Evolutionary conservation across 2,329 filamentous ascomycete species (phyloP).

Genomic region (Hortaea werneckii): DNA sequence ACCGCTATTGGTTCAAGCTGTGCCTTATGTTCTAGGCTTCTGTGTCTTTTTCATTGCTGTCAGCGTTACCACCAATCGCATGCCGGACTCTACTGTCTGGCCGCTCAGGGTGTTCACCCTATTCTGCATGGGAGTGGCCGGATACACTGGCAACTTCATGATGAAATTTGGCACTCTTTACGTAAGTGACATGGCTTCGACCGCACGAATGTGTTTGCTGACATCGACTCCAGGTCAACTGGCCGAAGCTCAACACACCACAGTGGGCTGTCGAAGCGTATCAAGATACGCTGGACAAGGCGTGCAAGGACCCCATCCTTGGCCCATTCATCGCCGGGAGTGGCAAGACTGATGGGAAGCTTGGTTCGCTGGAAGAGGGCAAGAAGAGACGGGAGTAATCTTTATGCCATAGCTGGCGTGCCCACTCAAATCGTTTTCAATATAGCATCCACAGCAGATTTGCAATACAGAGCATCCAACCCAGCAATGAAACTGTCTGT

Average conservation of each 20-base stretch:
- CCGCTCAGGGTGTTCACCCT: slow-evolving; percentile 74
- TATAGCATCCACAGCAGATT: no score
- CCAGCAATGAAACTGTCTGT: no score
- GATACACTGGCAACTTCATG: slow-evolving; percentile 69
- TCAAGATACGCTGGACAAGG: slow-evolving; percentile 73
- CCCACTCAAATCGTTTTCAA: no score
- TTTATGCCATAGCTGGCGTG: not conserved
- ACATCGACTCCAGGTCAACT: slow-evolving; percentile 63
- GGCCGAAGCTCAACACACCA: slow-evolving; percentile 90
- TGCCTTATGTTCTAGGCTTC: slow-evolving; percentile 82
- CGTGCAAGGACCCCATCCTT: slow-evolving; percentile 70
- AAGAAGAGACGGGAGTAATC: slow-evolving; percentile 92
- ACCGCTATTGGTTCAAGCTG: slow-evolving; percentile 80
- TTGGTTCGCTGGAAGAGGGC: slow-evolving; percentile 84
- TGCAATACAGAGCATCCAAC: no score
- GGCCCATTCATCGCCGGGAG: slow-evolving; percentile 53
- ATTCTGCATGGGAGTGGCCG: slow-evolving; percentile 61
- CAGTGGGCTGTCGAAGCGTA: slow-evolving; percentile 81
- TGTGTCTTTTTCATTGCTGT: slow-evolving; percentile 75
- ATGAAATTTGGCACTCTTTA: slow-evolving; percentile 81
- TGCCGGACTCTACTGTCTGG: slow-evolving; percentile 66
- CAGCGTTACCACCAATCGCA: slow-evolving; percentile 59
- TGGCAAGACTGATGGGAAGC: slow-evolving; percentile 70
- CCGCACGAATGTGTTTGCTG: slow-evolving; percentile 3
- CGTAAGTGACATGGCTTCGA: slow-evolving; percentile 49